Conservation (phyloP, 495 filamentous ascomycete genomes). For the Penicillium canariense region DNA sequence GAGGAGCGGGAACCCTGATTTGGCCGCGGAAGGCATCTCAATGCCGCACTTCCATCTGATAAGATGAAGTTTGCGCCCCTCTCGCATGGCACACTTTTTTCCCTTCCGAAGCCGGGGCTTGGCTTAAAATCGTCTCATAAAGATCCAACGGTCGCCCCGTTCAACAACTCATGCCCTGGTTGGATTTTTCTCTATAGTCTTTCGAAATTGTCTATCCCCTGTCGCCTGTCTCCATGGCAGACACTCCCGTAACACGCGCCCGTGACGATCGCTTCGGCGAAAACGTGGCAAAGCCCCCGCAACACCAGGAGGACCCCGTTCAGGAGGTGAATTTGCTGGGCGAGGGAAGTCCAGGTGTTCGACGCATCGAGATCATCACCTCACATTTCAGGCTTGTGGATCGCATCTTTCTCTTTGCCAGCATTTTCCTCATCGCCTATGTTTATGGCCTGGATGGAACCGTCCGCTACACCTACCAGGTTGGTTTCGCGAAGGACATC, state of each 20-base stretch:
- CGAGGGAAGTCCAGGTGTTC: constrained; percentile 40
- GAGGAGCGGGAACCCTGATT: not conserved
- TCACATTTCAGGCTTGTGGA: constrained; percentile 35
- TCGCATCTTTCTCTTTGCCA: constrained; percentile 45
- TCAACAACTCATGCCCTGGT: not conserved
- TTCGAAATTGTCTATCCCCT: not conserved
- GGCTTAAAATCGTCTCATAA: not conserved
- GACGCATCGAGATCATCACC: constrained; percentile 43
- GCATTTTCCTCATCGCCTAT: constrained; percentile 51
- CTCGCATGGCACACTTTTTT: not conserved
- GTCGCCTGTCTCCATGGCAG: not conserved
- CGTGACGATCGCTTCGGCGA: not conserved
- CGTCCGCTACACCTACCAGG: constrained; percentile 50
- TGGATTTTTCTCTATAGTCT: not conserved
- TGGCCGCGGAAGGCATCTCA: not conserved
- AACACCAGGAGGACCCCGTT: not conserved
- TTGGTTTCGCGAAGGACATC: not conserved
- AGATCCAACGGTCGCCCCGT: not conserved
- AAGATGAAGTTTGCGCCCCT: constrained; percentile 9
- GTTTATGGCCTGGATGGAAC: constrained; percentile 52
- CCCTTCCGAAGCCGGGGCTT: not conserved
- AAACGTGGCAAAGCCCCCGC: not conserved
- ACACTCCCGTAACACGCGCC: not conserved
- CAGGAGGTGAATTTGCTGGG: constrained; percentile 9
- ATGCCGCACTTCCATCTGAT: constrained; percentile 6